phyloP scores from a whole-genome alignment of 1,284 basidiomycete genomes.

The Mycosarcoma mackinlayi region DNA sequence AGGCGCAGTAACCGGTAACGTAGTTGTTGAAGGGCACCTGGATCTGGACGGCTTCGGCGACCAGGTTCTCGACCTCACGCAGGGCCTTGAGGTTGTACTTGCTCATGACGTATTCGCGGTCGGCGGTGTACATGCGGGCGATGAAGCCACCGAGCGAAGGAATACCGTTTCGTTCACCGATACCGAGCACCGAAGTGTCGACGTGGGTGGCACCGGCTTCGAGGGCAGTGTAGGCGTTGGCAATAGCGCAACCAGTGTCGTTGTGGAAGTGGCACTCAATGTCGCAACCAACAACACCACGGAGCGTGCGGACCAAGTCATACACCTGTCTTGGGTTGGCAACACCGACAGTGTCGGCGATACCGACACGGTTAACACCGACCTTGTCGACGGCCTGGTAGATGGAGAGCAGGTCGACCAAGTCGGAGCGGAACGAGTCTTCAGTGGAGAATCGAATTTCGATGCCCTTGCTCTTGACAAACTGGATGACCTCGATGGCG shows the following conservation, averaged over 20 bases:
- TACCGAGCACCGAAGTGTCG: slow-evolving; percentile 86
- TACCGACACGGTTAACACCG: slow-evolving; percentile 98
- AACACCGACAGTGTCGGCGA: slow-evolving; percentile 98
- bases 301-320: slow-evolving; percentile 93
- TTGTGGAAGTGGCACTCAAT: slow-evolving; percentile 99
- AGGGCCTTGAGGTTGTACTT: slow-evolving; percentile 99
- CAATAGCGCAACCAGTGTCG: slow-evolving; percentile 92
- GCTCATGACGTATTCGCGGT: slow-evolving; percentile 98
- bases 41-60: slow-evolving; percentile 98
- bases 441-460: slow-evolving; percentile 99
- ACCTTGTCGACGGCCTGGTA: slow-evolving; percentile 99
- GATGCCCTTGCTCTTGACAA: slow-evolving; percentile 99
- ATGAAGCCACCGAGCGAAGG: slow-evolving; percentile 97
- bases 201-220: slow-evolving; percentile 99
- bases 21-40: slow-evolving; percentile 96
- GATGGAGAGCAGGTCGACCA: slow-evolving; percentile 97
- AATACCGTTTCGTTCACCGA: slow-evolving; percentile 99
- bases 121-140: slow-evolving; percentile 83
- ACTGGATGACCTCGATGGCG: slow-evolving; percentile 97
- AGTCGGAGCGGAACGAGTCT: slow-evolving; percentile 99
- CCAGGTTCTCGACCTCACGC: slow-evolving; percentile 97
- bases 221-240: slow-evolving; percentile 97
- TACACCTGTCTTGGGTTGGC: slow-evolving; percentile 99
- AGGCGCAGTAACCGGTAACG: slow-evolving; percentile 93
- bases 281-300: slow-evolving; percentile 80